A percentile compares a stretch with the other conserved stretches of the same genome.
Evolutionary conservation across 345 rosid genomes (phyloP).

Genomic region (Eucalyptus coolabah): DNA sequence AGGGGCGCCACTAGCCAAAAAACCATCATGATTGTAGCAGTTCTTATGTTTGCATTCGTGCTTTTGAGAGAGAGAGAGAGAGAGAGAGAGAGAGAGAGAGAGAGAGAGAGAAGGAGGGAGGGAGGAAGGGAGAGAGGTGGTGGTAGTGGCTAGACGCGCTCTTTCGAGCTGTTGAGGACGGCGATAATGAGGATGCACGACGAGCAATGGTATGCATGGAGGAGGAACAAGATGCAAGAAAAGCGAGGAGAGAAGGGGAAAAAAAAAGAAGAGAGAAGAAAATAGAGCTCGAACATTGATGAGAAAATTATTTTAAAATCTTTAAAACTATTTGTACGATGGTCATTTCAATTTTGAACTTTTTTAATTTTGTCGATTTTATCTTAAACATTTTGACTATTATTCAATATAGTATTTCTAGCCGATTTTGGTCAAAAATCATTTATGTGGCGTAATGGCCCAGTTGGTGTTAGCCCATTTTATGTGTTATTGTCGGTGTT

Average conservation of each 20-base stretch:
- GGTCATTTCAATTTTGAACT: background rate
- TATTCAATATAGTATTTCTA: background rate
- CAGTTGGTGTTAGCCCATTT: too few species aligned
- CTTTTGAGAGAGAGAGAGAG: too few species aligned
- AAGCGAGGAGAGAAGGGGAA: background rate
- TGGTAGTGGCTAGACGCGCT: background rate
- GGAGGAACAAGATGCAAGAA: background rate
- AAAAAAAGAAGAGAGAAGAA: background rate
- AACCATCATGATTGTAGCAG: background rate
- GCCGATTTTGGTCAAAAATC: background rate
- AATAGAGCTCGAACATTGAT: background rate
- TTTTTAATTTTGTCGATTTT: background rate
- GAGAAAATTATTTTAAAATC: background rate
- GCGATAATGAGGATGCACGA: background rate
- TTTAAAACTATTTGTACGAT: rapidly evolving
- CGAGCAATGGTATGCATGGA: background rate
- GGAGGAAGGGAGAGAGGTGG: background rate
- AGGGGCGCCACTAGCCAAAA: background rate
- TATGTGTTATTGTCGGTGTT: background rate
- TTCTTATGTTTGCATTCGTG: background rate
- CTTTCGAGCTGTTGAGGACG: background rate
- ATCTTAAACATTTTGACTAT: background rate
- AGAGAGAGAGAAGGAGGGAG: too few species aligned
- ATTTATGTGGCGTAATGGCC: too few species aligned
- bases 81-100: too few species aligned